phyloP scores from a whole-genome alignment of 2,329 filamentous ascomycete species.

The Leptoxyphium fumago region DNA sequence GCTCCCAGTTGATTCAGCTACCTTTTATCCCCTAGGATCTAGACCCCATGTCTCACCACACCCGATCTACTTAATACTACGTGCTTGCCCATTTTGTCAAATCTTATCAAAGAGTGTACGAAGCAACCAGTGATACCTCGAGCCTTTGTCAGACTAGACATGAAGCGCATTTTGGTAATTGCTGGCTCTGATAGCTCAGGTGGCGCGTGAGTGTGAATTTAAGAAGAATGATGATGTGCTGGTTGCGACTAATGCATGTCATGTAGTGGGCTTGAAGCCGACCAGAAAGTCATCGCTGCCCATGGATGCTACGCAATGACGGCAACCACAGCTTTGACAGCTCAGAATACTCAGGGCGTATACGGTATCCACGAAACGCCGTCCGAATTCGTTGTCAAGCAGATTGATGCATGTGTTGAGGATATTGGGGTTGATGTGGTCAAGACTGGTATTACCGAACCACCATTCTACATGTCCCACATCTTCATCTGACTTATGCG shows the following conservation, averaged over 20 bases:
- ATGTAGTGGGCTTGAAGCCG: conserved; percentile 74
- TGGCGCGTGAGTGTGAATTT: conserved; percentile 51
- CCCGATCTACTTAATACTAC: too few relatives aligned
- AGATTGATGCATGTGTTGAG: conserved; percentile 69
- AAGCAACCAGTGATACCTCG: background rate
- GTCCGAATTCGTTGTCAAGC: conserved; percentile 62
- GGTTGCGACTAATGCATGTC: conserved; percentile 5
- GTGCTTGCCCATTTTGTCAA: background rate
- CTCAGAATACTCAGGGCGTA: conserved; percentile 82
- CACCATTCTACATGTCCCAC: background rate
- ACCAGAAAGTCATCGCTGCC: conserved; percentile 84
- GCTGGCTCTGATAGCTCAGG: conserved; percentile 85
- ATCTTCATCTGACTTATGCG: background rate
- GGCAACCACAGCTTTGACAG: conserved; percentile 87
- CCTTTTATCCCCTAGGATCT: too few relatives aligned
- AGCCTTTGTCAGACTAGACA: conserved; percentile 1
- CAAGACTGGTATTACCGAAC: conserved; percentile 56
- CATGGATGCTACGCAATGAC: conserved; percentile 95
- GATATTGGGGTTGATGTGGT: conserved; percentile 83
- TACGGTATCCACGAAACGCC: conserved; percentile 68
- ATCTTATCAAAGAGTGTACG: conserved; percentile 2
- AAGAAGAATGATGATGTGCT: background rate
- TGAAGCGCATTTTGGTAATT: conserved; percentile 56
- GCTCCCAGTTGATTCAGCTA: too few relatives aligned
- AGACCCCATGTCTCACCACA: too few relatives aligned